Evolutionary conservation across 441 rosid genomes (phyloP).

Genomic region (Aleurites moluccanus): DNA sequence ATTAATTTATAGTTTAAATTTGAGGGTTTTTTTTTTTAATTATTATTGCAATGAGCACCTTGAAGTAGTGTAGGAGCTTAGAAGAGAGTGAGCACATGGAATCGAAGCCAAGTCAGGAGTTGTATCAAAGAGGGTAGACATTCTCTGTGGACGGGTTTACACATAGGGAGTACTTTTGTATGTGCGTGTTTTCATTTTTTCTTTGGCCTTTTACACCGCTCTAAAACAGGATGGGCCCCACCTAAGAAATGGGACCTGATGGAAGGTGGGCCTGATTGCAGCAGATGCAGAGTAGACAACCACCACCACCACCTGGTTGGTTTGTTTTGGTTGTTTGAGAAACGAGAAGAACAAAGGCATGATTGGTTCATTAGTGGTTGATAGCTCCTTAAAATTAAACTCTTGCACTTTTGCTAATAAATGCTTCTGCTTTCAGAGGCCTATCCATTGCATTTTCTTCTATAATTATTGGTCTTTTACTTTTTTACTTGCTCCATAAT

Average conservation of each 20-base stretch:
- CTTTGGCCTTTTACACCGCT: too few relatives aligned
- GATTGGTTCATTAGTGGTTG: slow-evolving; percentile 43
- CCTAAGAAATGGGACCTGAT: neutral
- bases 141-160: slow-evolving; percentile 27
- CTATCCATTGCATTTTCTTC: neutral
- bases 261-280: slow-evolving; percentile 25
- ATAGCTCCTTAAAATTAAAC: slow-evolving; percentile 23
- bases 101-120: slow-evolving; percentile 14
- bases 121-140: slow-evolving; percentile 31
- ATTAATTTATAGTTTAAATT: too few relatives aligned
- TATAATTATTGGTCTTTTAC: neutral
- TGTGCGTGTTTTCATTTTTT: neutral
- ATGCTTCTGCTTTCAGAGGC: slow-evolving; percentile 1
- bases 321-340: too few relatives aligned
- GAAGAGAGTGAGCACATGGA: neutral
- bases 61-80: too few relatives aligned
- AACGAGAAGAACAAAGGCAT: slow-evolving; percentile 17
- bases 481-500: neutral
- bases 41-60: too few relatives aligned
- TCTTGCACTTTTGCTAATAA: slow-evolving; percentile 34
- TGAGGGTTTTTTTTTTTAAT: too few relatives aligned
- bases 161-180: slow-evolving; percentile 13
- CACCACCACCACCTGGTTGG: neutral
- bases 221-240: slow-evolving; percentile 10
- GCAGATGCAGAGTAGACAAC: too few relatives aligned